phyloP scores from a whole-genome alignment of 352 stramenopile genomes.

The Globisporangium perplexum region DNA sequence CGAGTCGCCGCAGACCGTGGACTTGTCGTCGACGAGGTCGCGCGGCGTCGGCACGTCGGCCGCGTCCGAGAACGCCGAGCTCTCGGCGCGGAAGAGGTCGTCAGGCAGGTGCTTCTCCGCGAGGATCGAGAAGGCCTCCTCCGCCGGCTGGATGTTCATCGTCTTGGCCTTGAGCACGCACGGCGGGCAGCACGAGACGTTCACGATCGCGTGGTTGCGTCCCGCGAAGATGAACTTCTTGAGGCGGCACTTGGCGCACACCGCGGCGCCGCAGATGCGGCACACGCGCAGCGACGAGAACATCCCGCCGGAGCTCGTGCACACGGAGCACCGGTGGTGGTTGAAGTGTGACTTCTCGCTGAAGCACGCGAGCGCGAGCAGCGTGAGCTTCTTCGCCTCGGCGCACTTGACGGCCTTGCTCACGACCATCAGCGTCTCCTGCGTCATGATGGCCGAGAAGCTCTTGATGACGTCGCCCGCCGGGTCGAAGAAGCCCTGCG shows the following conservation, averaged over 20 bases:
- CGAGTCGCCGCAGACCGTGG: conserved; percentile 7
- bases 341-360: conserved; percentile 17
- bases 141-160: conserved; percentile 10
- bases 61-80: conserved; percentile 4
- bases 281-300: conserved; percentile 22
- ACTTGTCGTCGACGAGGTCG: conserved; percentile 9
- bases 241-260: conserved; percentile 38
- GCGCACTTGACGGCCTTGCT: conserved; percentile 29
- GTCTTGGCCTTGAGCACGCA: conserved; percentile 13
- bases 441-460: conserved; percentile 18
- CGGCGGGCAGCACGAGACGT: conserved; percentile 9
- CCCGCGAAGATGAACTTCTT: conserved; percentile 47
- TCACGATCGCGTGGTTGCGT: conserved; percentile 4
- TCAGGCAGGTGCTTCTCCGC: conserved; percentile 8
- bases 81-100: conserved; percentile 9
- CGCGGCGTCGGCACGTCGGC: conserved; percentile 1
- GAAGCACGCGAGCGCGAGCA: conserved; percentile 29
- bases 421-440: conserved; percentile 10
- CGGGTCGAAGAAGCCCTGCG: conserved; percentile 35
- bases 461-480: conserved; percentile 25
- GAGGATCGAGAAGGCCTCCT: conserved; percentile 12
- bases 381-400: conserved; percentile 46
- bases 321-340: conserved; percentile 1
- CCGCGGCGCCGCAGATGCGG: conserved; percentile 28
- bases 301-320: conserved; percentile 4